Conservation (phyloP, 129 eudicot genomes). For the Flaveria brownii region DNA sequence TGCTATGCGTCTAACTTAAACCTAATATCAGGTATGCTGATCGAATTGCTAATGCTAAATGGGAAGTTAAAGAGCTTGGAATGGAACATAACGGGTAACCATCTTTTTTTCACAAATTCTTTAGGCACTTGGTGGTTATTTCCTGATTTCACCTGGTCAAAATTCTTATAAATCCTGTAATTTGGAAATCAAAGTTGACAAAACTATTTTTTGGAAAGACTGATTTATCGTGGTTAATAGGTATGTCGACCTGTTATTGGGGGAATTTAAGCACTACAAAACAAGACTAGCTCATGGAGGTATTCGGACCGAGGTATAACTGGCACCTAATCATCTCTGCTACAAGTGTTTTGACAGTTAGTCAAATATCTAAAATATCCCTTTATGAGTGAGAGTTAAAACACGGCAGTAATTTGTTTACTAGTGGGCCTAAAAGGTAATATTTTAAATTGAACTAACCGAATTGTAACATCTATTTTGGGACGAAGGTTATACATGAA, state of each 20-base stretch:
- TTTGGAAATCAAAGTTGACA: background rate
- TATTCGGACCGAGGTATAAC: slow-evolving; percentile 70
- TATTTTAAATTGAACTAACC: background rate
- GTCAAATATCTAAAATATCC: background rate
- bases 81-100: slow-evolving; percentile 94
- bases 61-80: slow-evolving; percentile 99
- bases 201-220: slow-evolving; percentile 9
- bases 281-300: slow-evolving; percentile 98
- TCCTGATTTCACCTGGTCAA: slow-evolving; percentile 8
- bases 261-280: slow-evolving; percentile 96
- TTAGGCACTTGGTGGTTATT: background rate
- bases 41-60: slow-evolving; percentile 86
- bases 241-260: slow-evolving; percentile 89
- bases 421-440: slow-evolving; percentile 1
- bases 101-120: slow-evolving; percentile 2
- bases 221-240: slow-evolving; percentile 44
- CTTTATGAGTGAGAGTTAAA: background rate
- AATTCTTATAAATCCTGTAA: slow-evolving; percentile 4
- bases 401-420: background rate
- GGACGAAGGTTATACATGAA: background rate
- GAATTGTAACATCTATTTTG: slow-evolving; percentile 3
- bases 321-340: slow-evolving; percentile 14
- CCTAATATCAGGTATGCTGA: slow-evolving; percentile 80
- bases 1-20: slow-evolving; percentile 29
- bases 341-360: slow-evolving; percentile 7